Evolutionary conservation across 2,329 filamentous ascomycete genomes (phyloP).

Genomic region (Nannizziopsis barbatae): DNA sequence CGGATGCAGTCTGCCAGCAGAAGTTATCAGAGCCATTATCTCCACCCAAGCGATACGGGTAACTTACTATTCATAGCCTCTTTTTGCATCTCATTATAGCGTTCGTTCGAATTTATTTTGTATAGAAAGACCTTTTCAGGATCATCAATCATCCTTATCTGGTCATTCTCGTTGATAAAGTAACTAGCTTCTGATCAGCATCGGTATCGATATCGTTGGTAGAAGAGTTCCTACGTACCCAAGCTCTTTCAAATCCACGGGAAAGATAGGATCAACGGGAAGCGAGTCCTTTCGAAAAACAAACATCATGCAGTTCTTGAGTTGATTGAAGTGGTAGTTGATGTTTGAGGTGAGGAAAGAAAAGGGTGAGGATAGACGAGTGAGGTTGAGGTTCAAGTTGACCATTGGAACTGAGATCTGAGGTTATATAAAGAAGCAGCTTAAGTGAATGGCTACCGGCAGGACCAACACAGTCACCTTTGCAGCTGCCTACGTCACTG

Average conservation of each 20-base stretch:
- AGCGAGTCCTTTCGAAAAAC: constrained; percentile 56
- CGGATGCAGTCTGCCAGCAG: constrained; percentile 49
- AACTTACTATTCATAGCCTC: constrained; percentile 59
- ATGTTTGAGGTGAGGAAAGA: constrained; percentile 1
- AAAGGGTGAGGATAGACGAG: constrained; percentile 1
- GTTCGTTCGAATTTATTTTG: constrained; percentile 59
- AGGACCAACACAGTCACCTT: neutral
- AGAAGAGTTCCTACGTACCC: constrained; percentile 44
- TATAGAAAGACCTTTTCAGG: constrained; percentile 63
- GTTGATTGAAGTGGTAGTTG: constrained; percentile 7
- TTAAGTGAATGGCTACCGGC: neutral
- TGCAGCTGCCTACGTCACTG: too few species aligned
- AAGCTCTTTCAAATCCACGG: constrained; percentile 54
- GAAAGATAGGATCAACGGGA: constrained; percentile 58
- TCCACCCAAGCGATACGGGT: neutral
- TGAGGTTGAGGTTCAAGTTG: constrained; percentile 1
- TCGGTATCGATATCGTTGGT: neutral
- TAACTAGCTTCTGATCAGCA: constrained; percentile 44
- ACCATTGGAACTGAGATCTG: constrained; percentile 9
- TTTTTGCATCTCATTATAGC: constrained; percentile 64
- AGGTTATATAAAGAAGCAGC: neutral
- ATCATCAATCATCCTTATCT: constrained; percentile 59
- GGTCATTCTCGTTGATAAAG: constrained; percentile 63
- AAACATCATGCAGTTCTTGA: constrained; percentile 51
- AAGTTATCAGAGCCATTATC: neutral